phyloP scores from a whole-genome alignment of 495 filamentous ascomycete genomes.

The Glutinoglossum americanum region DNA sequence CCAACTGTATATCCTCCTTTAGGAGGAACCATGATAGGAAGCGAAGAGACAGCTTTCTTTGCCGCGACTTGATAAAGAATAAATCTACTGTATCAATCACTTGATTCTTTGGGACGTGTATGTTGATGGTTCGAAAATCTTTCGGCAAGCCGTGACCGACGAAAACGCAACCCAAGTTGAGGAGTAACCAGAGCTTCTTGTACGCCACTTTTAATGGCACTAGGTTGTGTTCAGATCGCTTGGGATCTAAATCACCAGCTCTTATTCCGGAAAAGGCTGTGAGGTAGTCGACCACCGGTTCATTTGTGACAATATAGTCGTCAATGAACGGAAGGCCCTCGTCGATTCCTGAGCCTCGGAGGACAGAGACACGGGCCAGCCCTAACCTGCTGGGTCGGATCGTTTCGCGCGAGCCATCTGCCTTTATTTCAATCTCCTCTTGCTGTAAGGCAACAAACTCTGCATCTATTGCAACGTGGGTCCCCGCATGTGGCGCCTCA shows the following conservation, averaged over 20 bases:
- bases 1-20: slow-evolving; percentile 74
- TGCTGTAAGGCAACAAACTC: slow-evolving; percentile 85
- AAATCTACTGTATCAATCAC: slow-evolving; percentile 82
- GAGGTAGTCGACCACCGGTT: slow-evolving; percentile 87
- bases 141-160: slow-evolving; percentile 81
- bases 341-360: slow-evolving; percentile 50
- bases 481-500: slow-evolving; percentile 47
- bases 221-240: slow-evolving; percentile 51
- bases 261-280: slow-evolving; percentile 84
- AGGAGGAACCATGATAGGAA: slow-evolving; percentile 79
- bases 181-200: slow-evolving; percentile 91
- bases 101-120: slow-evolving; percentile 77
- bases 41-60: slow-evolving; percentile 63
- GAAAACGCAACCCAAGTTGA: slow-evolving; percentile 86
- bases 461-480: slow-evolving; percentile 73
- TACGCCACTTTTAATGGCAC: slow-evolving; percentile 80
- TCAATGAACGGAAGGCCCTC: slow-evolving; percentile 84
- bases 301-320: slow-evolving; percentile 69
- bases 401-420: slow-evolving; percentile 66
- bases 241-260: slow-evolving; percentile 57
- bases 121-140: slow-evolving; percentile 95
- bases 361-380: slow-evolving; percentile 69
- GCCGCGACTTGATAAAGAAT: slow-evolving; percentile 46
- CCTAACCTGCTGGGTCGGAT: slow-evolving; percentile 69
- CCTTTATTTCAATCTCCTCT: slow-evolving; percentile 81